Base-by-base conservation (phyloP, 2,329 filamentous ascomycete species). In the Dactylonectria estremocensis region DNA sequence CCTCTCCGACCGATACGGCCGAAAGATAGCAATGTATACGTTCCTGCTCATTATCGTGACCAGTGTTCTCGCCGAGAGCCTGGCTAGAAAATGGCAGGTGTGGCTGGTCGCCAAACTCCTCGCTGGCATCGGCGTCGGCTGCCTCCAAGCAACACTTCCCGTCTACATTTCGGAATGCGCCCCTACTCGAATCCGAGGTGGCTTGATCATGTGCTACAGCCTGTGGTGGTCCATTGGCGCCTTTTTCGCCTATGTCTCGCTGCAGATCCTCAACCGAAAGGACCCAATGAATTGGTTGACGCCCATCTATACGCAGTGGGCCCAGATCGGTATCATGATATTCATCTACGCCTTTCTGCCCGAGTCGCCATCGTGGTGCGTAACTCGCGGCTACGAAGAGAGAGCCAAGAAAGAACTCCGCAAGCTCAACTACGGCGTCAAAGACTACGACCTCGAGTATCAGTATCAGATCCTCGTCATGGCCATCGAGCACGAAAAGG, bases 281-380 rank as follows among this genome's bases (percentile, higher is more conserved):
- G 69, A 80, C 31, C 79, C 80, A 0, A 72, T 77, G 18, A 72
- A 84, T 53, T 85, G 79, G 64, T 75, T 78, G 7, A 78, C 77
- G 4, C 78, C 83, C 2, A 82, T 85, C 31, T 84, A 84, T 60
- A 83, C 83, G 0, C 69, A 85, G 74, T 85, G 83, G 83, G n/a
- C 48, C 16, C 46, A 60, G 31, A 40, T 60, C n/a, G 45, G 45
- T 10, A 20, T 46, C 80, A 84, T 83, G 76, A 59, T 77, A 0
- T 57, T 81, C 5, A 81, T 84, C 22, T 84, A 82, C 49, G 13
- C 80, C 6, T 8, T 46, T 6, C 5, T 46, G 3, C 45, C 45
- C 7, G 45, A 46, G 45, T 46, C 81, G 0, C 83, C 83, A 0
- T 81, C 80, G 65, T 84, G 80, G 79, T 79, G 80, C 13, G 76